These are phyloP conservation scores for Podospora fimiseda DNA, from an alignment of 495 filamentous ascomycete species.

Conservation along the genomic window DNA sequence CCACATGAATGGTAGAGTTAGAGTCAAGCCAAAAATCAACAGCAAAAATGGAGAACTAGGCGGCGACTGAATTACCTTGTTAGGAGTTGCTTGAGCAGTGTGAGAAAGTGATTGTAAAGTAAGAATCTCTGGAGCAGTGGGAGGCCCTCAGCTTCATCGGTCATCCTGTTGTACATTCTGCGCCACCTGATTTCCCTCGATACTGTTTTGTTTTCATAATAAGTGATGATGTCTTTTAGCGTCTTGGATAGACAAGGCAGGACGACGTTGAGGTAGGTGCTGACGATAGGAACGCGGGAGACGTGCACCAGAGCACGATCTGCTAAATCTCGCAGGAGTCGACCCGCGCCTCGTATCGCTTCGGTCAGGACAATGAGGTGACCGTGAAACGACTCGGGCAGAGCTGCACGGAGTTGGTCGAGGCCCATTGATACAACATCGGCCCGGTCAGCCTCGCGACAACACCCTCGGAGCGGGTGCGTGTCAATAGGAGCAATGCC, in stretches of 20 bases:
- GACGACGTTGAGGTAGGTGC: conserved; percentile 47
- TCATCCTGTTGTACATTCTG: conserved; percentile 49
- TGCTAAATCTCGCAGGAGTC: conserved; percentile 45
- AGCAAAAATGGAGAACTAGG: neutral
- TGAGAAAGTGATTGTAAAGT: conserved; percentile 48
- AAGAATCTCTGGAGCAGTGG: conserved; percentile 45
- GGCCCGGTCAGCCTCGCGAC: conserved; percentile 39
- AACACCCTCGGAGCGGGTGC: conserved; percentile 40
- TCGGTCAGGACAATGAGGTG: conserved; percentile 38
- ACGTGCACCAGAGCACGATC: conserved; percentile 46
- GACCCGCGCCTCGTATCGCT: conserved; percentile 35
- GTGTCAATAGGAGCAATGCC: conserved; percentile 15
- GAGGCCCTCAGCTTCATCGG: conserved; percentile 41
- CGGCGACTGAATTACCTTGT: conserved; percentile 32
- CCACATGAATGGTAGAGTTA: neutral
- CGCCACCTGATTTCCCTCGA: conserved; percentile 44
- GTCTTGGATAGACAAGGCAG: conserved; percentile 45
- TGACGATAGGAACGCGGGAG: conserved; percentile 38
- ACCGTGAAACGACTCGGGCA: conserved; percentile 35
- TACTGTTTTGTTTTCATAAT: conserved; percentile 44
- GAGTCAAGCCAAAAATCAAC: neutral
- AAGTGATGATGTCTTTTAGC: conserved; percentile 44
- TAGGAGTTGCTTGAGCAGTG: conserved; percentile 42
- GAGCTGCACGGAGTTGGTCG: conserved; percentile 34
- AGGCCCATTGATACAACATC: conserved; percentile 34